These are phyloP conservation scores for Penicillium digitatum DNA, from an alignment of 2,329 filamentous ascomycete genomes.

Conservation along the genomic window DNA sequence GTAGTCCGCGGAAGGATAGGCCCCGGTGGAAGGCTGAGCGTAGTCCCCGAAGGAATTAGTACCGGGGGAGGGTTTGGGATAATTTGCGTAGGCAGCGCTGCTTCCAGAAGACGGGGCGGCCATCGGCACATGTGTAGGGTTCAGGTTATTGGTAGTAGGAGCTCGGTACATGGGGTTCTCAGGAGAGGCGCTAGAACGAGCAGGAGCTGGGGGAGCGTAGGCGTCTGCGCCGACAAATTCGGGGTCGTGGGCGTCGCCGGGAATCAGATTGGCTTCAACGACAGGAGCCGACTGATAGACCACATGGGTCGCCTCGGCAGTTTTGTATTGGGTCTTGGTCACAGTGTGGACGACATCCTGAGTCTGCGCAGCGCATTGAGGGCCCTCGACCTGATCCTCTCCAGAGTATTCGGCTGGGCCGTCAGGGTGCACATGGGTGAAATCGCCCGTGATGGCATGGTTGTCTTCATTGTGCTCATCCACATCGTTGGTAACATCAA, in stretches of 20 bases:
- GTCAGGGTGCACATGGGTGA: slow-evolving; percentile 14
- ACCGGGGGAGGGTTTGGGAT: too few relatives aligned
- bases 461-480: slow-evolving; percentile 23
- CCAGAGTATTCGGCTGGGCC: background rate
- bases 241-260: background rate
- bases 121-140: background rate
- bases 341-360: slow-evolving; percentile 29
- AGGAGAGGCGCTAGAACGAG: background rate
- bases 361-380: slow-evolving; percentile 17
- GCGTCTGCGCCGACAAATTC: background rate
- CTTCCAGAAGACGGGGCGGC: background rate
- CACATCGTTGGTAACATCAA: slow-evolving; percentile 11
- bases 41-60: too few relatives aligned
- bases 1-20: background rate
- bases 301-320: slow-evolving; percentile 5
- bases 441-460: slow-evolving; percentile 21
- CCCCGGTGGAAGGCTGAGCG: background rate
- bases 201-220: background rate
- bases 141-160: background rate
- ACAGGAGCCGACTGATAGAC: background rate
- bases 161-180: background rate
- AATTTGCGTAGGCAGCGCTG: background rate
- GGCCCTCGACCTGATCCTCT: background rate
- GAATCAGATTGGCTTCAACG: background rate
- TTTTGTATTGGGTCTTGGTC: slow-evolving; percentile 24